Evolutionary conservation across 2,329 filamentous ascomycete species (phyloP), one percentile per base, ranked within the genome.

Genomic region (Chaetomium sp.): DNA sequence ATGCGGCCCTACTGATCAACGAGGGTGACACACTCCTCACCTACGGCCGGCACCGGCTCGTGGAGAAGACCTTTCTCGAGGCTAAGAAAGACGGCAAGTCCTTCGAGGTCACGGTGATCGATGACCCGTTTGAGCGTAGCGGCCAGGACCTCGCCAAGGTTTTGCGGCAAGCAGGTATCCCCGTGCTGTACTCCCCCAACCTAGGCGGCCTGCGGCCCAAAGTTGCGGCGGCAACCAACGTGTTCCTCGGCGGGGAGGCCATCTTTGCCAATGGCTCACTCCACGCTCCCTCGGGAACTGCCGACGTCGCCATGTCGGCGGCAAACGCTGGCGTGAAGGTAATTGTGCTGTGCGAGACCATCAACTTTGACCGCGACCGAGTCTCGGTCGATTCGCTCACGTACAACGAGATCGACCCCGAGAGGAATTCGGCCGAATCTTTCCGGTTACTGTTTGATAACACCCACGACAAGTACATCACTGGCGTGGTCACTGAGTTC

Each of bases 221-320:
- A 45, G 81, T 96, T 52, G 82, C 84, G 60, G 68, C 71, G 44
- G 73, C 78, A 2, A 88, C 85, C 6, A 85, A 86, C 64, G 85
- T 94, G 8, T 81, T 97, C 51, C 77, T 99, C 1, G 91, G 91
- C 10, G 91, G 91, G 4, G 91, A 96, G 69, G 89, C 90, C 41
- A 94, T 99, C 84, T 94, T 96, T 74, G 91, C 89, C 63, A 97
- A 97, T 71, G 94, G 94, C 6, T 82, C 89, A 37, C 80, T 99
- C 64, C 95, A 95, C 71, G 92, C 88, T 4, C 84, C 91, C 19
- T 84, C 90, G 8, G 94, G 94, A 58, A 96, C 91, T 3, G 89
- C 89, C 32, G 82, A 94, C 57, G 81, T 97, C 8, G 91, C 92
- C 14, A 87, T 94, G 76, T 84, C 87, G 43, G 92, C 91, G 5